Evolutionary conservation across 1,284 basidiomycete genomes (phyloP).

Genomic region (Coniferiporia sulphurascens): DNA sequence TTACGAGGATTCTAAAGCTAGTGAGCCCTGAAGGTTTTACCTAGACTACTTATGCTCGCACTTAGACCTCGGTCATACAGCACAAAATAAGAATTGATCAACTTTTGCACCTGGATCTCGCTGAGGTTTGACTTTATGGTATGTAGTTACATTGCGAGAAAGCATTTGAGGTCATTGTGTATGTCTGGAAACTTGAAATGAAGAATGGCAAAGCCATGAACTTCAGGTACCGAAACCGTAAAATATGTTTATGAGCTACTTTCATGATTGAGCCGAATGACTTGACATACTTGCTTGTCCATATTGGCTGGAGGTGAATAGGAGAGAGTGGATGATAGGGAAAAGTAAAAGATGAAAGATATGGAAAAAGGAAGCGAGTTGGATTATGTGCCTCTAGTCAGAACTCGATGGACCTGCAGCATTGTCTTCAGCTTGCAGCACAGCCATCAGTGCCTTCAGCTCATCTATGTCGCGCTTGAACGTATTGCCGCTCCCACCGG

Average conservation of each 20-base stretch:
- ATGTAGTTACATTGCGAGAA: background rate
- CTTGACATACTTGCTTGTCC: background rate
- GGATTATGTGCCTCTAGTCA: background rate
- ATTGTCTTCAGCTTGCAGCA: conserved; percentile 31
- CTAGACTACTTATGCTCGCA: too few relatives aligned
- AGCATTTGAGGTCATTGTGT: background rate
- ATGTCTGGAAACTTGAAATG: background rate
- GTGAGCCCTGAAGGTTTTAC: too few relatives aligned
- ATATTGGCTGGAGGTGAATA: background rate
- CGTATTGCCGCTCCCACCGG: conserved; percentile 46
- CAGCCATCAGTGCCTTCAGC: conserved; percentile 51
- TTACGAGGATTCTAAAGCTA: too few relatives aligned
- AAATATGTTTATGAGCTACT: background rate
- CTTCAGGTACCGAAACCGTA: background rate
- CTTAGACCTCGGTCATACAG: background rate
- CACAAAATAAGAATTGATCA: background rate
- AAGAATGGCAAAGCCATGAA: background rate
- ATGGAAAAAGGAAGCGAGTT: background rate
- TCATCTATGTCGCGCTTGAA: conserved; percentile 66
- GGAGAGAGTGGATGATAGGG: background rate
- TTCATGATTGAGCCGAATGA: background rate
- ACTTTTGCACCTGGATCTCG: background rate
- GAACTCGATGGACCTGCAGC: conserved; percentile 1
- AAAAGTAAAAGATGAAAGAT: background rate
- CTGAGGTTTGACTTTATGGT: background rate